A percentile compares a stretch with the other conserved stretches of the same genome.
Conservation (phyloP, 2,329 filamentous ascomycete species). For the Fusarium gaditjirri region DNA sequence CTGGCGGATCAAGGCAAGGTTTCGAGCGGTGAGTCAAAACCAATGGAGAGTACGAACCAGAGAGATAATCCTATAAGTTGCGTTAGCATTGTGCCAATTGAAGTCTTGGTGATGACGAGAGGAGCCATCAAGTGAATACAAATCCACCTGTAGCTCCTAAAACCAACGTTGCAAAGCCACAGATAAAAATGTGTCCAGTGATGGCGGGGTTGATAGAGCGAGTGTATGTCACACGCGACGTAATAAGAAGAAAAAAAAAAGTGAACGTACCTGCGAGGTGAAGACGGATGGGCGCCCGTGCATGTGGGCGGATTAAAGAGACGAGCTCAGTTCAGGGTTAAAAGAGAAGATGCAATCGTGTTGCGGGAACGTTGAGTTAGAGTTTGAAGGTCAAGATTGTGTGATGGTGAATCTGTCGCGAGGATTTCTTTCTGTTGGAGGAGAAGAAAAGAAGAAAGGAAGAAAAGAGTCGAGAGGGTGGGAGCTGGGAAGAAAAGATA, state of each 20-base stretch:
- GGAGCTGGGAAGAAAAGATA: conserved; percentile 26
- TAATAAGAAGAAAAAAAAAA: conserved; percentile 10
- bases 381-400: conserved; percentile 1
- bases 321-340: conserved; percentile 46
- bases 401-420: conserved; percentile 5
- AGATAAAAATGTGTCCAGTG: conserved; percentile 12
- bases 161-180: conserved; percentile 20
- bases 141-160: neutral
- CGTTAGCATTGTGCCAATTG: conserved; percentile 55
- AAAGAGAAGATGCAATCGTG: conserved; percentile 33
- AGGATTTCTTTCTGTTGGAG: conserved; percentile 34
- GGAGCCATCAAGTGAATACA: conserved; percentile 2
- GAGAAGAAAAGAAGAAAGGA: conserved; percentile 20
- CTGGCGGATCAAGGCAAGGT: conserved; percentile 5
- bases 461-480: conserved; percentile 25
- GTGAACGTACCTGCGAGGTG: conserved; percentile 78
- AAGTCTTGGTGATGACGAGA: conserved; percentile 1
- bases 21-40: conserved; percentile 56
- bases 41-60: conserved; percentile 64
- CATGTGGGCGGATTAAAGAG: conserved; percentile 75
- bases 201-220: conserved; percentile 34
- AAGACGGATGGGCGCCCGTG: conserved; percentile 85
- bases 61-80: conserved; percentile 74
- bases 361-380: conserved; percentile 17
- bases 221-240: conserved; percentile 6